Evolutionary conservation across 441 rosid species (phyloP).

Genomic region (Populus hybrid): DNA sequence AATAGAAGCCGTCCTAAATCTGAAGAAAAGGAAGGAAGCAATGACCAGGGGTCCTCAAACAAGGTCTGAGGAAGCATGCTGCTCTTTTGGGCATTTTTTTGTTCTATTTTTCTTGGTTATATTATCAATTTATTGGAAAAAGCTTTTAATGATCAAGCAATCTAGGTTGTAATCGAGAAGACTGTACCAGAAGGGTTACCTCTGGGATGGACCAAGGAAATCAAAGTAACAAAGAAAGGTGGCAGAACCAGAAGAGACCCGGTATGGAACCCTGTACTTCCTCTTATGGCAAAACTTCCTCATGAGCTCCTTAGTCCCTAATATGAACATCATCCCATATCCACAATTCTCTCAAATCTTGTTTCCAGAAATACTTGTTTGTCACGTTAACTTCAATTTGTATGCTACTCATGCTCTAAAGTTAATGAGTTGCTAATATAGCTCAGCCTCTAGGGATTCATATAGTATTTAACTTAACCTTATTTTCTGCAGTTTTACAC

Average conservation of each 20-base stretch:
- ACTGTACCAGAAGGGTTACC: constrained; percentile 72
- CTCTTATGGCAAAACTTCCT: constrained; percentile 7
- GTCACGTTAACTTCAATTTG: not conserved
- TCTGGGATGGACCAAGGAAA: constrained; percentile 85
- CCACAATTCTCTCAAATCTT: not conserved
- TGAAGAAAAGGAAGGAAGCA: constrained; percentile 28
- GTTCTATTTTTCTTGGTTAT: constrained; percentile 7
- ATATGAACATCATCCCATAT: not conserved
- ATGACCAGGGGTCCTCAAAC: constrained; percentile 16
- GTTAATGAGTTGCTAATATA: constrained; percentile 10
- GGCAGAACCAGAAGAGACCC: constrained; percentile 60
- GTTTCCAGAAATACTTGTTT: not conserved
- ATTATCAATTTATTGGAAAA: constrained; percentile 11
- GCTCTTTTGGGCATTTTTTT: constrained; percentile 7
- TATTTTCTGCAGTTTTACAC: constrained; percentile 59
- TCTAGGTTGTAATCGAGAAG: constrained; percentile 61
- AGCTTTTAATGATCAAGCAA: constrained; percentile 31
- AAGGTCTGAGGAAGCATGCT: constrained; percentile 31
- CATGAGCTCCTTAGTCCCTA: not conserved
- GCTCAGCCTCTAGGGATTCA: not conserved
- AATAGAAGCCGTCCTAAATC: constrained; percentile 18
- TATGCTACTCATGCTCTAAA: constrained; percentile 1
- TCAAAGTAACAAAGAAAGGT: constrained; percentile 50
- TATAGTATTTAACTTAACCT: constrained; percentile 7
- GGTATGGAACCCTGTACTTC: constrained; percentile 41